Evolutionary conservation across 306 rosid genomes (phyloP).

Genomic region (Glycine soja): DNA sequence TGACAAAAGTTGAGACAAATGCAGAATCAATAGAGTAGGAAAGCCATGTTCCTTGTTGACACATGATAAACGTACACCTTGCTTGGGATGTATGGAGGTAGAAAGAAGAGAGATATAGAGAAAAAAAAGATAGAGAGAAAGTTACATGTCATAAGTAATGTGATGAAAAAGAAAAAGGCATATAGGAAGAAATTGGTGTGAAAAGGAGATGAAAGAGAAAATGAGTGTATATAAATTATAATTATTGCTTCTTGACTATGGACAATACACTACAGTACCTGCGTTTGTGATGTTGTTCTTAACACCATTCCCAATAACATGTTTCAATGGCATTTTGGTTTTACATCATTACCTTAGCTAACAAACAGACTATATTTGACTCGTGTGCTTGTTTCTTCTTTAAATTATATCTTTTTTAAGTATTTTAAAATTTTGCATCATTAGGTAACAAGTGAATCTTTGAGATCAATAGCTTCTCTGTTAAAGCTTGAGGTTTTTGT

Average conservation of each 20-base stretch:
- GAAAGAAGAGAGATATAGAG: background rate
- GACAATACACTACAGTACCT: background rate
- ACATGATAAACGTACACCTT: background rate
- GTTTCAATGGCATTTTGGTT: slow-evolving; percentile 18
- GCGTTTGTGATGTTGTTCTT: slow-evolving; percentile 20
- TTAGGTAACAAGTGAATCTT: slow-evolving; percentile 65
- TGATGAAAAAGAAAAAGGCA: background rate
- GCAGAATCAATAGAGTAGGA: slow-evolving; percentile 4
- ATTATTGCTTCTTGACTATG: slow-evolving; percentile 27
- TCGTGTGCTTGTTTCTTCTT: slow-evolving; percentile 25
- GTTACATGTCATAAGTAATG: background rate
- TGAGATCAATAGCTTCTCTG: slow-evolving; percentile 66
- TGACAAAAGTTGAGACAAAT: slow-evolving; percentile 27
- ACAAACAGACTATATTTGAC: background rate
- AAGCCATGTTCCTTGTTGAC: slow-evolving; percentile 22
- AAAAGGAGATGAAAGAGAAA: background rate
- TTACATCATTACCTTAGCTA: background rate
- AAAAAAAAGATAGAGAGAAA: background rate
- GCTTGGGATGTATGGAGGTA: background rate
- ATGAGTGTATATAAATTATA: background rate
- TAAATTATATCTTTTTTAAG: background rate
- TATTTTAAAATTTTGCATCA: slow-evolving; percentile 25
- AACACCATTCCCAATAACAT: slow-evolving; percentile 23
- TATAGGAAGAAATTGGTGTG: background rate
- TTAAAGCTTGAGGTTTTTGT: slow-evolving; percentile 61